These are phyloP conservation scores for Candida coquimbonensis DNA, from an alignment of 805 yeast species.

Conservation along the genomic window DNA sequence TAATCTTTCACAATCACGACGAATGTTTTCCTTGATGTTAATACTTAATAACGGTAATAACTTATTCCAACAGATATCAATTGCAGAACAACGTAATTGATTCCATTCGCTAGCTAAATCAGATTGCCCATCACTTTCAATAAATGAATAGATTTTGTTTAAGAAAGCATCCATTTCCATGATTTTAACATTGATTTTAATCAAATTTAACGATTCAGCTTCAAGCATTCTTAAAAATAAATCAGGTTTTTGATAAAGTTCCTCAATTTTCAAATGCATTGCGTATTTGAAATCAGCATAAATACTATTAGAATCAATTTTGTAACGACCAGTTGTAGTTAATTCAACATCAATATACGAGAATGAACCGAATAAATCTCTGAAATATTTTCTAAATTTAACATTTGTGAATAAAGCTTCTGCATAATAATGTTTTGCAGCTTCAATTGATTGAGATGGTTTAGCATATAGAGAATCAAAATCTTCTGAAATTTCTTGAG, in stretches of 20 bases:
- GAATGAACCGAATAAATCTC: slow-evolving; percentile 53
- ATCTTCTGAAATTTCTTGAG: slow-evolving; percentile 33
- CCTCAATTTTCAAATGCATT: slow-evolving; percentile 68
- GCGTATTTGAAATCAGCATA: slow-evolving; percentile 92
- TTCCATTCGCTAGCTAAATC: slow-evolving; percentile 80
- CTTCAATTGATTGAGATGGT: slow-evolving; percentile 55
- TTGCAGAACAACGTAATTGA: slow-evolving; percentile 56
- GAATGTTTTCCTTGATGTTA: slow-evolving; percentile 76
- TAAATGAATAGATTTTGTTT: slow-evolving; percentile 43
- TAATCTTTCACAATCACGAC: slow-evolving; percentile 66
- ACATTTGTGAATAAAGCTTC: slow-evolving; percentile 81
- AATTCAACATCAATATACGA: slow-evolving; percentile 67
- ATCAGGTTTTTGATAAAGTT: slow-evolving; percentile 71
- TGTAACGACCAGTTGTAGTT: slow-evolving; percentile 76
- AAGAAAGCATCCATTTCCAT: slow-evolving; percentile 30
- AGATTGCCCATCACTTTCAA: slow-evolving; percentile 73
- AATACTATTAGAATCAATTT: slow-evolving; percentile 73
- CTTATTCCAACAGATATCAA: slow-evolving; percentile 60
- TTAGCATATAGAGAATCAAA: slow-evolving; percentile 45
- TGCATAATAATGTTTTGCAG: slow-evolving; percentile 68
- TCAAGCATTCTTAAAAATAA: slow-evolving; percentile 81
- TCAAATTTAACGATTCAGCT: slow-evolving; percentile 77
- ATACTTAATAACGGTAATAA: slow-evolving; percentile 60
- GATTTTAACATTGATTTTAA: slow-evolving; percentile 53
- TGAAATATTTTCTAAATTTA: slow-evolving; percentile 62